Conservation (phyloP, 305 asterid genomes). For the Fraxinus baroniana region DNA sequence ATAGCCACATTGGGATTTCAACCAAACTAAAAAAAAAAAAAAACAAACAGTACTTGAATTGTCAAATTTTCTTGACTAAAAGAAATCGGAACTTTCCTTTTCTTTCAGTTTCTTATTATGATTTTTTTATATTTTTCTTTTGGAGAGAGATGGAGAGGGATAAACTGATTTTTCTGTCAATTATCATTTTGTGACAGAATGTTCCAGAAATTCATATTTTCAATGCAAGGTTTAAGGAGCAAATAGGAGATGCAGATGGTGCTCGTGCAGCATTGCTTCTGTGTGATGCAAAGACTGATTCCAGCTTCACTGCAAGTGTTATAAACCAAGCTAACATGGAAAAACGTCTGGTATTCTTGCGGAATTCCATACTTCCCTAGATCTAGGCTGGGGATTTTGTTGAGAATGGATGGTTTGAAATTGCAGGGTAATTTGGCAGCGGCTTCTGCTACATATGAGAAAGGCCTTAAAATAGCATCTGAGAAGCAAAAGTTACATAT, state of each 20-base stretch:
- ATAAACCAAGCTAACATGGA: conserved; percentile 71
- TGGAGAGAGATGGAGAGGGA: neutral
- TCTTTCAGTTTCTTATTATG: neutral
- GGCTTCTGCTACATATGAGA: conserved; percentile 61
- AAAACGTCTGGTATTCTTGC: conserved; percentile 66
- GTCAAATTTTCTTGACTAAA: neutral
- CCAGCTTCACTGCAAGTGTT: conserved; percentile 46
- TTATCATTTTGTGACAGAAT: conserved; percentile 40
- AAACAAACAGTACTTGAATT: neutral
- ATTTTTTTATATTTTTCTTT: neutral
- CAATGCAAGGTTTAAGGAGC: conserved; percentile 80
- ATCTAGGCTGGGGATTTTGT: conserved; percentile 11
- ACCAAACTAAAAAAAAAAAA: neutral
- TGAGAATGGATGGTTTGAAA: conserved; percentile 26
- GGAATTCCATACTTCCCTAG: conserved; percentile 25
- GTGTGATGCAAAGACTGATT: conserved; percentile 46
- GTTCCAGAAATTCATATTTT: conserved; percentile 76
- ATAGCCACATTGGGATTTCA: neutral
- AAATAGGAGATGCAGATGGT: conserved; percentile 60
- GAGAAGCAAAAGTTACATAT: conserved; percentile 51
- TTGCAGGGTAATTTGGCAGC: conserved; percentile 71
- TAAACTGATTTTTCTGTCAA: neutral
- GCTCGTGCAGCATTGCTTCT: conserved; percentile 64
- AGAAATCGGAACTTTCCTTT: neutral
- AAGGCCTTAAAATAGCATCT: conserved; percentile 57